Evolutionary conservation across 345 rosid genomes (phyloP).

Genomic region (Eucalyptus pumila): DNA sequence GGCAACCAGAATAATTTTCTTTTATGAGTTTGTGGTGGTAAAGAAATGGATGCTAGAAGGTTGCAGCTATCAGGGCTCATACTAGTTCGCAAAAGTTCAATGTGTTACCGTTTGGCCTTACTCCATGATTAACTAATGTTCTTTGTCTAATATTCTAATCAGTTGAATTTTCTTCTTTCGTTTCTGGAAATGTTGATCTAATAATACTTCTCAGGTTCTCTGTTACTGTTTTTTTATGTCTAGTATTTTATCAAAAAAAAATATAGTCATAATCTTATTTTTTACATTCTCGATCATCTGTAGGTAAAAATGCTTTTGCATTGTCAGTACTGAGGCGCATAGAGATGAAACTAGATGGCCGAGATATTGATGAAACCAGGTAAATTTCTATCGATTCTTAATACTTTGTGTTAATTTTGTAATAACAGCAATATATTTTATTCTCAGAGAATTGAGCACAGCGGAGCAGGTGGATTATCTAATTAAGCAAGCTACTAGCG

Average conservation of each 20-base stretch:
- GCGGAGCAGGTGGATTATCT: slow-evolving; percentile 83
- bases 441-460: slow-evolving; percentile 49
- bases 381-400: background rate
- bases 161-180: background rate
- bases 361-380: slow-evolving; percentile 55
- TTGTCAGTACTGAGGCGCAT: slow-evolving; percentile 62
- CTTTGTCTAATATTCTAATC: background rate
- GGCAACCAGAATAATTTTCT: background rate
- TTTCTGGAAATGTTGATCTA: background rate
- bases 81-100: background rate
- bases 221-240: background rate
- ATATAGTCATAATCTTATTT: background rate
- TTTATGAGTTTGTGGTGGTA: background rate
- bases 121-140: background rate
- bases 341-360: slow-evolving; percentile 84
- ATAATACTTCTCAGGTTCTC: background rate
- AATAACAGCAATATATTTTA: background rate
- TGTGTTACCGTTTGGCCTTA: background rate
- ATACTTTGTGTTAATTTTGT: background rate
- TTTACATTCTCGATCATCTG: background rate
- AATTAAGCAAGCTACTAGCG: slow-evolving; percentile 70
- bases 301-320: slow-evolving; percentile 86
- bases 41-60: background rate
- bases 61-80: background rate
- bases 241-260: background rate